A percentile compares a stretch with the other conserved stretches of the same genome.
phyloP scores from a whole-genome alignment of 176 grass and related monocot species.

The Oryza coarctata region DNA sequence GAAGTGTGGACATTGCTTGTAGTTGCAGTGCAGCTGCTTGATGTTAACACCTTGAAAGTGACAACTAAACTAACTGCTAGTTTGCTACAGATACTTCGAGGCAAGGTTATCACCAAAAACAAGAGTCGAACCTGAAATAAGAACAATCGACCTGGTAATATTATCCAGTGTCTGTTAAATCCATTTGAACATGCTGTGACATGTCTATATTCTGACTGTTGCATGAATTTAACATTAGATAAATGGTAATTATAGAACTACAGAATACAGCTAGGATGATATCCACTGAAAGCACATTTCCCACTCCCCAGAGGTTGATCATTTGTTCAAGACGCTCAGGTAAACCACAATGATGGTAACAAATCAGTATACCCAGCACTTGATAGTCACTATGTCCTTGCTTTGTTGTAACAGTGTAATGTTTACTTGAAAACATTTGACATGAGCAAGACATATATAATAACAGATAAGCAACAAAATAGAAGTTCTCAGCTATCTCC shows the following conservation, averaged over 20 bases:
- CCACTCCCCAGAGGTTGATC: constrained; percentile 1
- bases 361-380: background rate
- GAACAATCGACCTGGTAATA: background rate
- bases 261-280: background rate
- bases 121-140: background rate
- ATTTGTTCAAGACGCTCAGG: background rate
- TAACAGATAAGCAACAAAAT: constrained; percentile 9
- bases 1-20: background rate
- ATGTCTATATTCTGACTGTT: background rate
- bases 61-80: constrained; percentile 25
- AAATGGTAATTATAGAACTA: background rate
- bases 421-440: constrained; percentile 5
- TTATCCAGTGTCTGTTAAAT: background rate
- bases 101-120: background rate
- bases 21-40: background rate
- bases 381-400: background rate
- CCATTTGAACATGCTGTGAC: background rate
- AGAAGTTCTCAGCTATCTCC: background rate
- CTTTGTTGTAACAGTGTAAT: constrained; percentile 6
- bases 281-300: background rate
- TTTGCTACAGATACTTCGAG: background rate
- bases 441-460: background rate
- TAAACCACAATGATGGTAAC: background rate
- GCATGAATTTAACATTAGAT: background rate
- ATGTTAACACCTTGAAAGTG: constrained; percentile 27